phyloP scores from a whole-genome alignment of 306 rosid species.

The Citrullus colocynthis region DNA sequence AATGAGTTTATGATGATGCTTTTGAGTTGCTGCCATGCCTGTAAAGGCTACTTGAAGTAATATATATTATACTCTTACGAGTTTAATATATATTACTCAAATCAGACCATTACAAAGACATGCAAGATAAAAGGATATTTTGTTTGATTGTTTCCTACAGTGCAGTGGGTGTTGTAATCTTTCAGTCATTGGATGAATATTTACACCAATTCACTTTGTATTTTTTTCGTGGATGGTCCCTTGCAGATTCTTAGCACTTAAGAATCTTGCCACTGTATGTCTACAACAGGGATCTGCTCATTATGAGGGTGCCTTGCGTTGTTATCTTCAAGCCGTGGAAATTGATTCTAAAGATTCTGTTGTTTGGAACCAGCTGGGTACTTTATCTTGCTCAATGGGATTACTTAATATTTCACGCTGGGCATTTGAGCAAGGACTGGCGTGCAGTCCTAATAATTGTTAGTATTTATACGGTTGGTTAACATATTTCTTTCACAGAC shows the following conservation, averaged over 20 bases:
- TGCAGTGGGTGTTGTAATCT: not conserved
- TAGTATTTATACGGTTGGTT: conserved; percentile 16
- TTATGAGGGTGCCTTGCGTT: conserved; percentile 66
- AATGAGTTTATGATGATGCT: not conserved
- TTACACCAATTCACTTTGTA: not conserved
- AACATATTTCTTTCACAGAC: not conserved
- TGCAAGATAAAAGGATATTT: not conserved
- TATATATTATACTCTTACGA: not conserved
- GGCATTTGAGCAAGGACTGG: conserved; percentile 98
- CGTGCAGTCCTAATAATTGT: conserved; percentile 97
- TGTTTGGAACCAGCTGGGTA: conserved; percentile 94
- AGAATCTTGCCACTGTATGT: conserved; percentile 85
- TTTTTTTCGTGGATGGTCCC: conserved; percentile 10
- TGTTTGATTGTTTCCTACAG: not conserved
- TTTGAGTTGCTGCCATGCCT: not conserved
- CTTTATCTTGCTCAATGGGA: conserved; percentile 89
- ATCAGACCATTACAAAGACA: not conserved
- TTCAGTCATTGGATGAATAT: not conserved
- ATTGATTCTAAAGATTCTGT: conserved; percentile 92
- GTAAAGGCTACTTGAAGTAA: not conserved
- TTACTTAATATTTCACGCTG: conserved; percentile 81
- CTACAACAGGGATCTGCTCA: conserved; percentile 78
- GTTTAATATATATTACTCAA: not conserved
- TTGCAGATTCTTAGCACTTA: conserved; percentile 85
- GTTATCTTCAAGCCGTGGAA: conserved; percentile 98